A percentile compares a stretch with the other conserved stretches of the same genome.
These are phyloP conservation scores for Colletotrichum tropicicola DNA, from an alignment of 2,329 filamentous ascomycete species.

Conservation along the genomic window DNA sequence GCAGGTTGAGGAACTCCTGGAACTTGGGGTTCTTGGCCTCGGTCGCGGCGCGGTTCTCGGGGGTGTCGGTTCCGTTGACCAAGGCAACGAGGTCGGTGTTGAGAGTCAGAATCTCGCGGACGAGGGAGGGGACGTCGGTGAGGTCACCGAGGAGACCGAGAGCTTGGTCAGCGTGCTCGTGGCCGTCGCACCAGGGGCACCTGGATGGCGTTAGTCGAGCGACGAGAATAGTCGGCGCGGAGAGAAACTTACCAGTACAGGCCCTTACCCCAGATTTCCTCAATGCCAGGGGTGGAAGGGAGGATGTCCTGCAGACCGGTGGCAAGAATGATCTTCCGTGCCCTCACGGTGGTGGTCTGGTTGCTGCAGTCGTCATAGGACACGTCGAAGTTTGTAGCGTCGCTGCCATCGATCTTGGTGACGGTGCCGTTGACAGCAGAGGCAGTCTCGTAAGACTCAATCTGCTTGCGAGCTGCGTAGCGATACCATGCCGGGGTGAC, in stretches of 20 bases:
- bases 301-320: constrained; percentile 66
- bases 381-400: constrained; percentile 56
- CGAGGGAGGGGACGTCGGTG: constrained; percentile 48
- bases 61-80: constrained; percentile 67
- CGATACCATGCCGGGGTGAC: constrained; percentile 64
- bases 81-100: constrained; percentile 65
- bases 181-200: constrained; percentile 72
- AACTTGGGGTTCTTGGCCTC: constrained; percentile 54
- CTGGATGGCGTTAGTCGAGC: not conserved
- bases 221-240: not conserved
- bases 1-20: constrained; percentile 56
- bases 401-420: constrained; percentile 47
- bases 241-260: constrained; percentile 55
- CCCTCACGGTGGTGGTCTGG: constrained; percentile 44
- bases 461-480: constrained; percentile 59
- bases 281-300: constrained; percentile 62
- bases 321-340: constrained; percentile 65
- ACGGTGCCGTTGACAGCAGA: constrained; percentile 51
- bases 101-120: constrained; percentile 62
- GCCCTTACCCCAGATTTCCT: constrained; percentile 65
- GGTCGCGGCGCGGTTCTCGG: constrained; percentile 47
- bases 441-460: constrained; percentile 36
- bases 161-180: constrained; percentile 67
- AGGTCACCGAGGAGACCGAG: constrained; percentile 62
- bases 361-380: constrained; percentile 33